Evolutionary conservation across 202 grass and related monocot genomes (phyloP).

Genomic region (Cymbopogon flexuosus): DNA sequence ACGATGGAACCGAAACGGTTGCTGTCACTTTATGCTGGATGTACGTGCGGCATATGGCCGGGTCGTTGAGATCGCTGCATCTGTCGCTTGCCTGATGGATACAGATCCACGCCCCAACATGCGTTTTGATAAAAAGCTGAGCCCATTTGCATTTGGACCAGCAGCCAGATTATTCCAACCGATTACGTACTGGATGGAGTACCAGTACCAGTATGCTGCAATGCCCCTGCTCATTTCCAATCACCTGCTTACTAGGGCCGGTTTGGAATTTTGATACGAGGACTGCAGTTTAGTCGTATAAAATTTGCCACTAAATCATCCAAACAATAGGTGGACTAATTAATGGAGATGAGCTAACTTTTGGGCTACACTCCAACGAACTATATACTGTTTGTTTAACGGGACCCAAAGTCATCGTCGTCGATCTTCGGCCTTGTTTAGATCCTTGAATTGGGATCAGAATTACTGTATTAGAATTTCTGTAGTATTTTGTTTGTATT

Average conservation of each 20-base stretch:
- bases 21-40: background rate
- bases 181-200: background rate
- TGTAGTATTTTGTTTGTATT: too few relatives aligned
- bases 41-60: background rate
- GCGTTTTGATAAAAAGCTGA: background rate
- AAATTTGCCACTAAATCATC: too few relatives aligned
- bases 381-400: too few relatives aligned
- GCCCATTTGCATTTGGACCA: background rate
- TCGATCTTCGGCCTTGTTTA: too few relatives aligned
- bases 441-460: too few relatives aligned
- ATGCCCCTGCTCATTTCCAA: background rate
- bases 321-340: too few relatives aligned
- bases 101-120: background rate
- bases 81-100: background rate
- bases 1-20: background rate
- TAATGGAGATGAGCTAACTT: too few relatives aligned
- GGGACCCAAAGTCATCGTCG: too few relatives aligned
- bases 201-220: background rate
- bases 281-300: too few relatives aligned
- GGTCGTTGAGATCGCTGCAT: constrained; percentile 22
- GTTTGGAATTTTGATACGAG: too few relatives aligned
- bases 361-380: too few relatives aligned
- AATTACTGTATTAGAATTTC: too few relatives aligned
- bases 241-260: background rate
- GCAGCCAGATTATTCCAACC: background rate